Conservation (phyloP, 2,329 filamentous ascomycete genomes). For the Colletotrichum agaves region DNA sequence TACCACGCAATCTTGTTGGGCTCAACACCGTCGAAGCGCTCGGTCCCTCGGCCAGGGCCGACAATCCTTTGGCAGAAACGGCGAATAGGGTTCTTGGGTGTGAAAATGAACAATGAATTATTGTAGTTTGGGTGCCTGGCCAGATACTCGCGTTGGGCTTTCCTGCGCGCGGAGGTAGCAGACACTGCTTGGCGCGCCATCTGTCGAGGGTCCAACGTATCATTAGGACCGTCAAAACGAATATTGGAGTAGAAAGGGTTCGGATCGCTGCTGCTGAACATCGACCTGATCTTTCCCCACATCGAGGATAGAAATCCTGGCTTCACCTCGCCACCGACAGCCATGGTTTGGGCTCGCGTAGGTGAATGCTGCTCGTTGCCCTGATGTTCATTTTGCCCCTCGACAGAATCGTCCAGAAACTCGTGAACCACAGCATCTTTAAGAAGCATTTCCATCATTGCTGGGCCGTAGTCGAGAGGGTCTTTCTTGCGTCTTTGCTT, state of each 20-base stretch:
- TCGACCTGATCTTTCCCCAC: slow-evolving; percentile 69
- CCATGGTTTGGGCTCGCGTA: slow-evolving; percentile 44
- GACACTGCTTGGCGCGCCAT: slow-evolving; percentile 93
- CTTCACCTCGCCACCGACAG: slow-evolving; percentile 57
- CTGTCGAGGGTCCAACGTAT: slow-evolving; percentile 82
- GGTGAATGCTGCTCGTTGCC: slow-evolving; percentile 49
- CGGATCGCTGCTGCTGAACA: slow-evolving; percentile 75
- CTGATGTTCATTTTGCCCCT: slow-evolving; percentile 50
- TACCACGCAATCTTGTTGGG: slow-evolving; percentile 95
- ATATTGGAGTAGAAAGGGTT: slow-evolving; percentile 93
- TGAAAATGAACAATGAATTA: slow-evolving; percentile 88
- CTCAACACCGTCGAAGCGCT: slow-evolving; percentile 88
- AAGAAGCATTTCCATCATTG: slow-evolving; percentile 93
- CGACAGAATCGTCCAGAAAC: slow-evolving; percentile 83
- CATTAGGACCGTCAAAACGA: slow-evolving; percentile 76
- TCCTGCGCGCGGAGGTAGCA: slow-evolving; percentile 83
- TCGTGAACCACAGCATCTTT: slow-evolving; percentile 96
- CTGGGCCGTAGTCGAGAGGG: slow-evolving; percentile 90
- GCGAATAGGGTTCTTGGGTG: slow-evolving; percentile 79
- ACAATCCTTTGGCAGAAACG: slow-evolving; percentile 89
- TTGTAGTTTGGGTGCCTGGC: slow-evolving; percentile 91
- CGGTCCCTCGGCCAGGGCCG: slow-evolving; percentile 86
- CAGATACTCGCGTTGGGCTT: slow-evolving; percentile 91
- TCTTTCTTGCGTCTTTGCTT: slow-evolving; percentile 74
- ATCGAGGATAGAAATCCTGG: slow-evolving; percentile 68